These are phyloP conservation scores for Chenopodium formosanum DNA, from an alignment of 148 eudicot species.

Conservation along the genomic window DNA sequence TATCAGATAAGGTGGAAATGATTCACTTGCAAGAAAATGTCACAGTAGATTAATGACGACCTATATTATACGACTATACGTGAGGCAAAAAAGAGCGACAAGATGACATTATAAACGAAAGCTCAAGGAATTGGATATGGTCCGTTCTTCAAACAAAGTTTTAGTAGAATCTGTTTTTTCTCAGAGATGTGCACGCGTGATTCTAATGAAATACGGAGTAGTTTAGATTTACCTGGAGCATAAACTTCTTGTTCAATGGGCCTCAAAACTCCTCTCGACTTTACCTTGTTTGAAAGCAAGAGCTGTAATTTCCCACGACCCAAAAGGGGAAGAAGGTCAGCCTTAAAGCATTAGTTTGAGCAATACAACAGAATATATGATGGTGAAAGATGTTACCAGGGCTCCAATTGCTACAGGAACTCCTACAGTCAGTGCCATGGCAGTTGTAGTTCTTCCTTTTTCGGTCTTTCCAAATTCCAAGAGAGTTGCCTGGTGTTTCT, in stretches of 20 bases:
- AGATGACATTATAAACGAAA: no score
- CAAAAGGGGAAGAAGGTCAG: not conserved
- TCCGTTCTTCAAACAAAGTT: no score
- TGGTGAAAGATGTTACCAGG: constrained; percentile 46
- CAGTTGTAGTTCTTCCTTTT: constrained; percentile 58
- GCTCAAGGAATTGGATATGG: no score
- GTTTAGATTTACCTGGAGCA: constrained; percentile 60
- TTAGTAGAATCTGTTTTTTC: no score
- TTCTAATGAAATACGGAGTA: not conserved
- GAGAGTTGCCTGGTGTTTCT: constrained; percentile 73
- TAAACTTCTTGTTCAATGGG: constrained; percentile 85
- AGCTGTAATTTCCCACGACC: constrained; percentile 52
- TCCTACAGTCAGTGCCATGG: constrained; percentile 95
- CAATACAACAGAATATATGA: not conserved
- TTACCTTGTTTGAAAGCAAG: constrained; percentile 68
- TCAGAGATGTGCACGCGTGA: not conserved
- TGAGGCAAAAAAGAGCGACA: no score
- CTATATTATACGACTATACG: no score
- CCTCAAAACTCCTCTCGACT: constrained; percentile 73
- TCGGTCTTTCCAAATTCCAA: constrained; percentile 76
- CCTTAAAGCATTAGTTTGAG: not conserved
- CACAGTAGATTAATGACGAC: no score
- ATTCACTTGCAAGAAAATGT: no score
- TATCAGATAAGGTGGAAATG: no score
- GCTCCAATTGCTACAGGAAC: constrained; percentile 95